Evolutionary conservation across 2,329 filamentous ascomycete genomes (phyloP), one percentile per base, ranked within the genome.

Genomic region (Capronia americana): DNA sequence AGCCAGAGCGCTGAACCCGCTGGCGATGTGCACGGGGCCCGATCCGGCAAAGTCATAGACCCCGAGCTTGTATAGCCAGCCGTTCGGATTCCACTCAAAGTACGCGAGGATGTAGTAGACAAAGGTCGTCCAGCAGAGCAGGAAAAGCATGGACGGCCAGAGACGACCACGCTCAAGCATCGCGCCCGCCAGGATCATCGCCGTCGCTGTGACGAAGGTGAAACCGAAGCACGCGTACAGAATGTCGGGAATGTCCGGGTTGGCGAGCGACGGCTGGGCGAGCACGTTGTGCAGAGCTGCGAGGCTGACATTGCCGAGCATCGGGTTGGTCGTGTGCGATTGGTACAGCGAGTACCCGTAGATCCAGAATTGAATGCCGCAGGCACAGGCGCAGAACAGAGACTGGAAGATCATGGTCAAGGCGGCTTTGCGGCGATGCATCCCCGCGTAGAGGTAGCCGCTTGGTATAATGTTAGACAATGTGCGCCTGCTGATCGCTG

Each of bases 31-130:
- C 26, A 92, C 90, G 51, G 90, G 90, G 11, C 89, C 90, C 51
- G 89, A 90, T 50, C 90, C 90, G 32, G 90, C 90, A 73, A 92
- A 92, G 77, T 92, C 90, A 71, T 91, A 85, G 20, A 88, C 86
- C 51, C 88, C 88, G 46, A 92, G 84, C 24, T 85, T 84, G 77
- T 84, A 88, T 32, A 90, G 83, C 89, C 90, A 92, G 54, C 90
- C 90, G 68, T 87, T 88, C 56, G 82, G 79, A 78, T 92, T 92
- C 90, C 90, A 92, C 53, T 90, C 91, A 85, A 89, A 92, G 79
- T 90, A 90, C 56, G 90, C 90, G 67, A 92, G 85, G 26, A 66
- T 55, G 72, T 90, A 88, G 79, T 91, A 91, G 65, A 91, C 87
- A 69, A 91, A 83, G 44, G 88, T 91, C 20, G 87, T 81, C 88